Conservation (phyloP, 2,329 filamentous ascomycete species). For the Rasamsonia emersonii region DNA sequence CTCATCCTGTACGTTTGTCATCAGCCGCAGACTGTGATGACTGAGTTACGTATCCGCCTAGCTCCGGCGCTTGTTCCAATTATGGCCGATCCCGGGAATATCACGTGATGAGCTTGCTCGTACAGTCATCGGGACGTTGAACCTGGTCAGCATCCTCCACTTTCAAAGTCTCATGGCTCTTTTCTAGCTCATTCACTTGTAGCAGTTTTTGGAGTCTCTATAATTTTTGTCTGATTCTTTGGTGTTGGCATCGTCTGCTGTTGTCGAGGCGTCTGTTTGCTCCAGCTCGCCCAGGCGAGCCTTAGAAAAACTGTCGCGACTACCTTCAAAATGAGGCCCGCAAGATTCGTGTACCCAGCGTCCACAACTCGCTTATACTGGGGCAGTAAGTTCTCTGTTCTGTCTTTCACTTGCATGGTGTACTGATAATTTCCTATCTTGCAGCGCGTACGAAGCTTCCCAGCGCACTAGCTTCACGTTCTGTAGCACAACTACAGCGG, state of each 20-base stretch:
- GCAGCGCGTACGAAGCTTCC: slow-evolving; percentile 25
- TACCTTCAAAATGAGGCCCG: slow-evolving; percentile 8
- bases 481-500: slow-evolving; percentile 23
- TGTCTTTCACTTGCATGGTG: not conserved
- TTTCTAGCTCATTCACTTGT: too few relatives aligned
- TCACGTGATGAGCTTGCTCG: too few relatives aligned
- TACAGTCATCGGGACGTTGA: too few relatives aligned
- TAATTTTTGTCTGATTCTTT: too few relatives aligned
- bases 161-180: too few relatives aligned
- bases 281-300: slow-evolving; percentile 5
- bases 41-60: too few relatives aligned
- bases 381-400: slow-evolving; percentile 3
- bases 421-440: slow-evolving; percentile 1
- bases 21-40: too few relatives aligned
- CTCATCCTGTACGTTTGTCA: too few relatives aligned
- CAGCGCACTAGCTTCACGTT: slow-evolving; percentile 22
- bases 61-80: slow-evolving; percentile 3
- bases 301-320: slow-evolving; percentile 4
- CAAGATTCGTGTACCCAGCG: slow-evolving; percentile 6
- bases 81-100: slow-evolving; percentile 4
- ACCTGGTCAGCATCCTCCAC: too few relatives aligned
- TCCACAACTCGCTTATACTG: slow-evolving; percentile 7
- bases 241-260: too few relatives aligned
- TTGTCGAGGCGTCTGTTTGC: too few relatives aligned
- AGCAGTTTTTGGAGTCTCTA: too few relatives aligned